Evolutionary conservation across 2,329 filamentous ascomycete species (phyloP).

Genomic region (Colletotrichum tofieldiae): DNA sequence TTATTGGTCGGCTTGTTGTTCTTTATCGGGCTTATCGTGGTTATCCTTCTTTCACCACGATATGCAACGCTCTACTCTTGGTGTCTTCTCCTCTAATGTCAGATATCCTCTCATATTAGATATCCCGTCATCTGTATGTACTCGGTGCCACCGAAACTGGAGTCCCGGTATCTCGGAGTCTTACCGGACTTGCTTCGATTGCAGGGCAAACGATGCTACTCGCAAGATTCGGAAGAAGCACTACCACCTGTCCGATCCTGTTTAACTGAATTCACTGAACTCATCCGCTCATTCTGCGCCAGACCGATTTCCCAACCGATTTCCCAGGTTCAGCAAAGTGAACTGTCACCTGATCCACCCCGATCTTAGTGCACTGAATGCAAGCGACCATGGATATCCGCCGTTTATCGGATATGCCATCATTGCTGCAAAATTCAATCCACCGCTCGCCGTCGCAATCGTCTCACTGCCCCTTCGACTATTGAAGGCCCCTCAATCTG

Average conservation of each 20-base stretch:
- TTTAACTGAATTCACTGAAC: too few relatives aligned
- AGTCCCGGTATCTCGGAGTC: constrained; percentile 4
- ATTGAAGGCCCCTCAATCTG: neutral
- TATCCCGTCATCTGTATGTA: neutral
- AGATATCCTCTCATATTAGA: too few relatives aligned
- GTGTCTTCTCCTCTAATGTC: neutral
- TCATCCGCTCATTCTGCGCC: too few relatives aligned
- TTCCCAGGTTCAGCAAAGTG: neutral
- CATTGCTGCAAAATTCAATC: neutral
- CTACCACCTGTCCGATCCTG: neutral
- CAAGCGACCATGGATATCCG: too few relatives aligned
- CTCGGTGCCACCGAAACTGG: neutral
- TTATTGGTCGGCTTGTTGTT: too few relatives aligned
- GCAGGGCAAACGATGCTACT: neutral
- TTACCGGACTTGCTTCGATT: neutral
- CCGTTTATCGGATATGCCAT: too few relatives aligned
- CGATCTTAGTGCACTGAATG: too few relatives aligned
- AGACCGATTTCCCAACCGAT: too few relatives aligned
- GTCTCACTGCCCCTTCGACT: neutral
- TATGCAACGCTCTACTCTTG: too few relatives aligned
- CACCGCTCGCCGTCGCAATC: neutral
- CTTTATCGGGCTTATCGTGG: too few relatives aligned
- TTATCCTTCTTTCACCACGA: too few relatives aligned
- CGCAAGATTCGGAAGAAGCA: neutral
- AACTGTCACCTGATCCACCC: too few relatives aligned